These are phyloP conservation scores for Raphanus hybrid DNA, from an alignment of 441 rosid species.

Conservation along the genomic window DNA sequence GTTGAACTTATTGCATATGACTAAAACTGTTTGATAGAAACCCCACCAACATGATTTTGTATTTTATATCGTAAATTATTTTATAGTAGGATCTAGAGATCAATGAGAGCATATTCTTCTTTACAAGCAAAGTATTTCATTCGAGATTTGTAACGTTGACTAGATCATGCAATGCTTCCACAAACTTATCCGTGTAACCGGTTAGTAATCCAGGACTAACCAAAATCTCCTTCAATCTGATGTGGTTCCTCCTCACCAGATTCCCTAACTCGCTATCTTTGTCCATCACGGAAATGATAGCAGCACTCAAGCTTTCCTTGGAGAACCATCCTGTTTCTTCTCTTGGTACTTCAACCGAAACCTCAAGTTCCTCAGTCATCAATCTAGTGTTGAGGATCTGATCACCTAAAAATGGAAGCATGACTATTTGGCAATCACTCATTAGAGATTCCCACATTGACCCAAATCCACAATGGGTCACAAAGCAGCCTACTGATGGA, in stretches of 20 bases:
- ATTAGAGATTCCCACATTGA: not conserved
- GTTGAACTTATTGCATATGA: not conserved
- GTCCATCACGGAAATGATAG: not conserved
- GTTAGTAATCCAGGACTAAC: not conserved
- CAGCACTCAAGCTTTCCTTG: not conserved
- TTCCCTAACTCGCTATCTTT: not conserved
- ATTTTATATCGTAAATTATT: no score
- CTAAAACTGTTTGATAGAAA: not conserved
- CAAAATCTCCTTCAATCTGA: not conserved
- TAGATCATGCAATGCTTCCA: not conserved
- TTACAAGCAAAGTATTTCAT: not conserved
- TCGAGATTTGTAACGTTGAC: not conserved
- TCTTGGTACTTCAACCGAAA: not conserved
- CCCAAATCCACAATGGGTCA: not conserved
- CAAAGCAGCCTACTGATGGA: slow-evolving; percentile 1
- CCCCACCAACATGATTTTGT: not conserved
- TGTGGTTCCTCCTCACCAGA: not conserved
- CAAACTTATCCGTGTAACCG: not conserved
- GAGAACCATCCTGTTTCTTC: not conserved
- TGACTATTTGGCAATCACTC: not conserved
- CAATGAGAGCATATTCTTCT: no score
- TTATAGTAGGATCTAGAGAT: no score
- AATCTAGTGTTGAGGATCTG: not conserved
- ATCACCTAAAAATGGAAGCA: not conserved
- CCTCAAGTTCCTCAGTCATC: not conserved